Conservation (phyloP, 139 green algal genomes). For the Tetraselmis striata region DNA sequence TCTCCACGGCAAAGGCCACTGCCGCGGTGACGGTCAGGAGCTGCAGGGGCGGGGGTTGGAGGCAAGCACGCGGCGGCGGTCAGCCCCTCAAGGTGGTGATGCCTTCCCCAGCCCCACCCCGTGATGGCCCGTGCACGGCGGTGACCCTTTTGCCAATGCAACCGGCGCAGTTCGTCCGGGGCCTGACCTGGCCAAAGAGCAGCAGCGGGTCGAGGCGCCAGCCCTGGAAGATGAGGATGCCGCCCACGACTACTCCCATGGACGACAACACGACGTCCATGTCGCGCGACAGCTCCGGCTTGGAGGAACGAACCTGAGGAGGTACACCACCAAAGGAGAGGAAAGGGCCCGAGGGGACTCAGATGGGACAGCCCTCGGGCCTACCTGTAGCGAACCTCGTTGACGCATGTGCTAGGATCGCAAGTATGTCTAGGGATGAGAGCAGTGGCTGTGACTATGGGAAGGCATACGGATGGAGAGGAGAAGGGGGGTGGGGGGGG, state of each 20-base stretch:
- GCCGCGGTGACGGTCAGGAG: constrained; percentile 50
- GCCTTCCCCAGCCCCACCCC: no score
- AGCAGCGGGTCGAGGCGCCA: constrained; percentile 62
- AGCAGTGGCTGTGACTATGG: neutral
- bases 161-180: neutral
- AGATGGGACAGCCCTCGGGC: no score
- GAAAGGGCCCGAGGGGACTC: no score
- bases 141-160: neutral
- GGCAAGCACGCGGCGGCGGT: neutral
- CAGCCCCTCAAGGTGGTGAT: no score
- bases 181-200: constrained; percentile 48
- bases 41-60: constrained; percentile 15
- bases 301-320: constrained; percentile 20
- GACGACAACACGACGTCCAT: constrained; percentile 59
- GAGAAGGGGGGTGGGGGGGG: neutral
- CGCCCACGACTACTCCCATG: constrained; percentile 55
- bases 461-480: neutral
- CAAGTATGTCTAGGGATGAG: no score
- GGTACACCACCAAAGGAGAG: no score
- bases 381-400: no score
- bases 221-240: constrained; percentile 66
- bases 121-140: no score
- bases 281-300: constrained; percentile 40
- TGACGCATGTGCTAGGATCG: no score
- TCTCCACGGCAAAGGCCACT: constrained; percentile 51